These are phyloP conservation scores for Phyllachora maydis DNA, from an alignment of 2,329 filamentous ascomycete genomes.

Conservation along the genomic window DNA sequence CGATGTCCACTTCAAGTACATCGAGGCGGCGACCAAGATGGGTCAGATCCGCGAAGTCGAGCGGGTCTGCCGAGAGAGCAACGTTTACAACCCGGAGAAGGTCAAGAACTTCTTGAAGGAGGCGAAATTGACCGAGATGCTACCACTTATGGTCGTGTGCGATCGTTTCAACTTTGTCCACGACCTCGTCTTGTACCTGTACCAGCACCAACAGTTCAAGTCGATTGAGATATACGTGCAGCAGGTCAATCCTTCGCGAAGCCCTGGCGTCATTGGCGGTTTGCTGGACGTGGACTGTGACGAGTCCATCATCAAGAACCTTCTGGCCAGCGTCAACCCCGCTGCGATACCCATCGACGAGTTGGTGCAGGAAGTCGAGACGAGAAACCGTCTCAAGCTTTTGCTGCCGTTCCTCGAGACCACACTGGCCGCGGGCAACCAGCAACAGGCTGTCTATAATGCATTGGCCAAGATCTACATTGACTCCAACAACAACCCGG, in stretches of 20 bases:
- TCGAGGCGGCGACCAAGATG: constrained; percentile 89
- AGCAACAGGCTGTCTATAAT: constrained; percentile 93
- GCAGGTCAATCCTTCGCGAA: constrained; percentile 78
- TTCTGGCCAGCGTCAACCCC: constrained; percentile 69
- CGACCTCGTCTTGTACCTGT: constrained; percentile 86
- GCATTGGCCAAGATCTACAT: constrained; percentile 99
- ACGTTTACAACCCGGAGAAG: constrained; percentile 77
- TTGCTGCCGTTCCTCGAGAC: constrained; percentile 90
- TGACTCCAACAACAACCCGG: constrained; percentile 93
- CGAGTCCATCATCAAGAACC: constrained; percentile 83
- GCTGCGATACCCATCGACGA: constrained; percentile 82
- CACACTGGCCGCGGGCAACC: constrained; percentile 72
- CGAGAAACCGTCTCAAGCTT: constrained; percentile 85
- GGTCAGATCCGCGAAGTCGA: constrained; percentile 90
- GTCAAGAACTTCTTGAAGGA: constrained; percentile 99
- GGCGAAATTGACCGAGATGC: constrained; percentile 73
- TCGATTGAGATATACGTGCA: constrained; percentile 98
- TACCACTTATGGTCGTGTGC: constrained; percentile 94
- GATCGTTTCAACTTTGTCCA: constrained; percentile 99
- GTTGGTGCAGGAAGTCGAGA: constrained; percentile 86
- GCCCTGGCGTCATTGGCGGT: constrained; percentile 82
- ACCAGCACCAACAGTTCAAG: constrained; percentile 98
- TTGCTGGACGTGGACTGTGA: constrained; percentile 94
- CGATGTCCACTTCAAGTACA: constrained; percentile 98
- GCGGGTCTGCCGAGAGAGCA: constrained; percentile 89